Conservation (phyloP, 2,329 filamentous ascomycete species). For the Coniochaeta sp. region DNA sequence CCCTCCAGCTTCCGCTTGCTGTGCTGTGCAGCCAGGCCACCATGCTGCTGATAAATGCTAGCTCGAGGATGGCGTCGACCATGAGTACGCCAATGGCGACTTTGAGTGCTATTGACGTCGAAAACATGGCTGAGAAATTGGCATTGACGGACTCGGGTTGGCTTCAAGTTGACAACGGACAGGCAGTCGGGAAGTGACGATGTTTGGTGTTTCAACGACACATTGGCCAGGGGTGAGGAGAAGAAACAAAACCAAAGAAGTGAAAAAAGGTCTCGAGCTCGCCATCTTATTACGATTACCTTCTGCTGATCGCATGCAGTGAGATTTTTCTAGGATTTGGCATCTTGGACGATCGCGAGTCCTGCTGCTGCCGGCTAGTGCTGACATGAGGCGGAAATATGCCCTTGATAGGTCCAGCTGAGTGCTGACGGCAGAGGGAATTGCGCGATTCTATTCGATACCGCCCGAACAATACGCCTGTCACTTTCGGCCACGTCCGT, state of each 20-base stretch:
- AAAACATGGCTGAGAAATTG: not conserved
- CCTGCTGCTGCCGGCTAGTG: not conserved
- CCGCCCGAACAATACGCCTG: not conserved
- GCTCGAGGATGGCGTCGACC: conserved; percentile 29
- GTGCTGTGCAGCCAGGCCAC: conserved; percentile 28
- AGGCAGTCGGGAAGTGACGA: not conserved
- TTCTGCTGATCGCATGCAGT: not conserved
- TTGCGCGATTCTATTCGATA: not conserved
- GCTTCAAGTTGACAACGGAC: not conserved
- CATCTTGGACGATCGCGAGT: not conserved
- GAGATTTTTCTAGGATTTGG: not conserved
- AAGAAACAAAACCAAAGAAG: not conserved
- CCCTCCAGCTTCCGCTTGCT: conserved; percentile 19
- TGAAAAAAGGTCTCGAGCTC: not conserved
- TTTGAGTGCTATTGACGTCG: conserved; percentile 8
- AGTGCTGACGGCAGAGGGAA: not conserved
- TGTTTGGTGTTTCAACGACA: not conserved
- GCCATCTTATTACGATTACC: not conserved
- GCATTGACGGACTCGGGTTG: no score
- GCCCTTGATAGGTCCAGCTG: not conserved
- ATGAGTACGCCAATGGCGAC: conserved; percentile 24
- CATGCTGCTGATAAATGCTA: conserved; percentile 29
- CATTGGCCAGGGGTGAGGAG: not conserved
- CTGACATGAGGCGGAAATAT: not conserved
- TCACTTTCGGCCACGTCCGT: not conserved